Evolutionary conservation across 1,139 yeast genomes (phyloP).

Genomic region (Trichomonascaceae sp.): DNA sequence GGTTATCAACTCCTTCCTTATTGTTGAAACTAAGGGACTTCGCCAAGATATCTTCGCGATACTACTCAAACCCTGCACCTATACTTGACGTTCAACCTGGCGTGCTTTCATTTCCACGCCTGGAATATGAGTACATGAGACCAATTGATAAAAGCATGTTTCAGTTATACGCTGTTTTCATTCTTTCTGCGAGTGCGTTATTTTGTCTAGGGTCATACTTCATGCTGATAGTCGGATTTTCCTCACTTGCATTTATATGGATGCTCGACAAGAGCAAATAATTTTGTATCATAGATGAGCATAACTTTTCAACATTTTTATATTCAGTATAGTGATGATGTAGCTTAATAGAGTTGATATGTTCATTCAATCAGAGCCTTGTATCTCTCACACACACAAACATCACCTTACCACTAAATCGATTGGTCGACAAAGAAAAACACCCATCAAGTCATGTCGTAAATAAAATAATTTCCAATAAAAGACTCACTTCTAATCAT

Average conservation of each 20-base stretch:
- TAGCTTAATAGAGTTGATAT: background rate
- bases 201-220: background rate
- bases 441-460: background rate
- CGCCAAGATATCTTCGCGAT: background rate
- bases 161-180: background rate
- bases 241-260: background rate
- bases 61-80: background rate
- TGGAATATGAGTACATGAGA: background rate
- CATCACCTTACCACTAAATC: too few relatives aligned
- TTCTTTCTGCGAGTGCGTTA: slow-evolving; percentile 1
- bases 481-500: background rate
- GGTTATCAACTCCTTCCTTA: background rate
- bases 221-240: slow-evolving; percentile 1
- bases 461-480: too few relatives aligned
- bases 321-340: background rate
- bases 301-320: background rate
- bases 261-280: background rate
- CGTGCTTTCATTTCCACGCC: background rate
- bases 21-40: background rate
- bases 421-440: too few relatives aligned
- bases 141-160: background rate
- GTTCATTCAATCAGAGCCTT: background rate
- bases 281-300: background rate
- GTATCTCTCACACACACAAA: too few relatives aligned
- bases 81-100: background rate